A percentile compares a stretch with the other conserved stretches of the same genome.
Evolutionary conservation across 768 basidiomycete species (phyloP).

Genomic region (Hypsizygus marmoreus): DNA sequence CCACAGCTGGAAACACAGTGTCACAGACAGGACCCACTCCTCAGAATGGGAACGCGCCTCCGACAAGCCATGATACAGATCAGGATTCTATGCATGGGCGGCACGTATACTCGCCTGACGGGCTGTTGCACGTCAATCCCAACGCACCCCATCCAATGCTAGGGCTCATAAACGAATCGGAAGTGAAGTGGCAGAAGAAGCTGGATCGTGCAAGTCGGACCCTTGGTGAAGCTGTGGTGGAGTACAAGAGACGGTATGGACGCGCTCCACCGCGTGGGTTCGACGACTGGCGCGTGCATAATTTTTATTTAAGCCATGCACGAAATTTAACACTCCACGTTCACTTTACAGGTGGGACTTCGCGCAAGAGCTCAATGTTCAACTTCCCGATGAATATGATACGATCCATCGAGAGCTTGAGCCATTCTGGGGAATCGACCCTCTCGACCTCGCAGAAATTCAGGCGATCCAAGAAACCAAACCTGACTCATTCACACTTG

Average conservation of each 20-base stretch:
- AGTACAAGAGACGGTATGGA: conserved; percentile 67
- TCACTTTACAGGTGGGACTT: conserved; percentile 44
- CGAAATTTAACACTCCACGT: neutral
- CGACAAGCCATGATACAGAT: no score
- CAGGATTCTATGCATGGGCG: no score
- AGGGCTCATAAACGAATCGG: conserved; percentile 65
- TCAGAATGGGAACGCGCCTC: no score
- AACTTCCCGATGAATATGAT: conserved; percentile 88
- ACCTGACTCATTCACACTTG: conserved; percentile 43
- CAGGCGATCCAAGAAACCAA: conserved; percentile 38
- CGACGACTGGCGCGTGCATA: conserved; percentile 68
- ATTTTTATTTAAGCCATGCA: neutral
- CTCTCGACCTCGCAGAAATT: conserved; percentile 37
- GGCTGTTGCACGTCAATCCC: conserved; percentile 27
- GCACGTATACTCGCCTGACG: conserved; percentile 22
- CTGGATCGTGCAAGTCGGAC: conserved; percentile 67
- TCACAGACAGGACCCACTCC: no score
- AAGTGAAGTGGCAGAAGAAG: conserved; percentile 53
- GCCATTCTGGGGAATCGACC: conserved; percentile 77
- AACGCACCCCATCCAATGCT: conserved; percentile 62
- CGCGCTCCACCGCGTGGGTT: conserved; percentile 75
- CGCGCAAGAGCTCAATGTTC: conserved; percentile 69
- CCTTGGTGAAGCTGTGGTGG: conserved; percentile 61
- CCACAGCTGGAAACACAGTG: no score
- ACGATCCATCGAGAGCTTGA: conserved; percentile 71